Percentiles rank a stretch among this genome's conserved stretches.
Conservation (phyloP, 495 filamentous ascomycete species). For the Penicillium pancosmium region DNA sequence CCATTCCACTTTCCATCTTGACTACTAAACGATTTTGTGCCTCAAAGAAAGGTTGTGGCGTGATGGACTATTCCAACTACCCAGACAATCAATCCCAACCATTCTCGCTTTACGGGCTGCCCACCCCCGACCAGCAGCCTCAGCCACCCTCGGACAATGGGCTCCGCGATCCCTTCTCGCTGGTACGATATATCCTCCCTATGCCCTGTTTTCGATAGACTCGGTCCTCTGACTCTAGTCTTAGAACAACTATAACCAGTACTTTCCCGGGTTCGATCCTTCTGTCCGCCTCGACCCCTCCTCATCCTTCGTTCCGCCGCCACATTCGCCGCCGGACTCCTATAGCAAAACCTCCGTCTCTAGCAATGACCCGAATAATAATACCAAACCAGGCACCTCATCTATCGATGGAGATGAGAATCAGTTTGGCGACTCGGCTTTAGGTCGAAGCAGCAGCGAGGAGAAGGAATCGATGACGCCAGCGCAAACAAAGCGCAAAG, state of each 20-base stretch:
- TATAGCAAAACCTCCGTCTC: constrained; percentile 43
- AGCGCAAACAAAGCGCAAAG: constrained; percentile 85
- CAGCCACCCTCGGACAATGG: constrained; percentile 28
- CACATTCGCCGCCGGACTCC: constrained; percentile 52
- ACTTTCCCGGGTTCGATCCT: constrained; percentile 44
- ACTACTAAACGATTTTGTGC: constrained; percentile 6
- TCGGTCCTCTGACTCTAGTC: constrained; percentile 1
- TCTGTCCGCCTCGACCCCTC: constrained; percentile 38
- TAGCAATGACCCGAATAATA: constrained; percentile 30
- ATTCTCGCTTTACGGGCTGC: constrained; percentile 42
- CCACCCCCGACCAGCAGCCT: constrained; percentile 39
- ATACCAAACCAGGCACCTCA: constrained; percentile 21
- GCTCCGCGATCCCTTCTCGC: constrained; percentile 31
- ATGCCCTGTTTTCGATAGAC: neutral
- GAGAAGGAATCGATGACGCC: constrained; percentile 74
- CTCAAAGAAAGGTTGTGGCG: neutral
- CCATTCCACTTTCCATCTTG: constrained; percentile 1
- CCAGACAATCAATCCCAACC: constrained; percentile 34
- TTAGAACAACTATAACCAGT: constrained; percentile 31
- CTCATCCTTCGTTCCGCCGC: constrained; percentile 35
- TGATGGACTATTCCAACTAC: constrained; percentile 50
- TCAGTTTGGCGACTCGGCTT: constrained; percentile 25
- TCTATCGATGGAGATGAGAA: constrained; percentile 41
- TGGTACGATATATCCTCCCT: constrained; percentile 23
- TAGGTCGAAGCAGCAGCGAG: constrained; percentile 55